Evolutionary conservation across 768 basidiomycete genomes (phyloP), one percentile per base, ranked within the genome.

Genomic region (Ephemerocybe angulata): DNA sequence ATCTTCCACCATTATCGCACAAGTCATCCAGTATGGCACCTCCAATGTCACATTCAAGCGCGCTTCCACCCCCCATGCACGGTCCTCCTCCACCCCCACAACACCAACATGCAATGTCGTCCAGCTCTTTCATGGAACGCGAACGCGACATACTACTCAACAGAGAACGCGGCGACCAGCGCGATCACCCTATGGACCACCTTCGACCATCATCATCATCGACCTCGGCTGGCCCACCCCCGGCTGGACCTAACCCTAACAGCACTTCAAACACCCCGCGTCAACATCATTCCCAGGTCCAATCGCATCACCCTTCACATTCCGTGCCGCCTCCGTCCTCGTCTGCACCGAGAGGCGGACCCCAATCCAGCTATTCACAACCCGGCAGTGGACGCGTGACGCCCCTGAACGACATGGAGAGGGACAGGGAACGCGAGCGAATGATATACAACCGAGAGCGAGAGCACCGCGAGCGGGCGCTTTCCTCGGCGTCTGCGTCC

Each of bases 181-280:
- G 47, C 27, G 47, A 49, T 31, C 47, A 49, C 19, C 47, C 47
- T 1, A 49, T 49, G 47, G 47, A 49, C 29, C 47, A 49, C 33
- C 47, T 49, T 31, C 47, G 47, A 10, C 28, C 47, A 15, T 30
- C 47, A 12, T 49, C 47, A 15, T 30, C 47, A 12, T 49, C 47
- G 27, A 49, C 47, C 11, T 30, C 27, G 11, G 27, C 28, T 49
- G 47, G 47, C 5, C 29, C 25, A 19, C 44, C 44, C 10, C 27
- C 21, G 8, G 21, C 47, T 15, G 29, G 24, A 15, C 27, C 47
- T 15, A 29, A 29, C n/a, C 47, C 47, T 7, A n/a, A 15, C 29
- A 31, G 28, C 47, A 49, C 24, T 31, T 17, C 12, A 15, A 42
- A 22, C 21, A 42, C 41, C 17, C 47, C 47, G 2, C 27, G 47